Evolutionary conservation across 2,329 filamentous ascomycete genomes (phyloP), one percentile per base, ranked within the genome.

Genomic region (Fusarium citri): DNA sequence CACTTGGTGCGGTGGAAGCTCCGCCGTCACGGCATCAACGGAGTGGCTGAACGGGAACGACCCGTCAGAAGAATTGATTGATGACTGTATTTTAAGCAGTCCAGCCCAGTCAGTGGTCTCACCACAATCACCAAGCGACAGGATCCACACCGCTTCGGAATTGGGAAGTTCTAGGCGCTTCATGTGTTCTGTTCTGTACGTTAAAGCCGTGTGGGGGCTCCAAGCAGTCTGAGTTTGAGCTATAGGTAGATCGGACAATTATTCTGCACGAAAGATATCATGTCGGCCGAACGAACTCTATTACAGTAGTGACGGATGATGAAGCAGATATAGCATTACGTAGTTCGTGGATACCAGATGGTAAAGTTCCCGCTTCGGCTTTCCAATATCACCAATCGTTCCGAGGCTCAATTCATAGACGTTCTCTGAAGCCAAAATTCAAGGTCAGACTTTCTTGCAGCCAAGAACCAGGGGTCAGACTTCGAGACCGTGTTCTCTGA

Each of bases 401-500:
- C 30, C 23, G 41, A 41, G 31, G 25, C 31, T 50, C 22, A 46
- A 54, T 40, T 23, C 30, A 25, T 25, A 41, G 54, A 46, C 59
- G 34, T 47, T 34, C 43, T 70, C 37, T 49, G 22, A 55, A 28
- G 46, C 25, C 67, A 59, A 53, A 60, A 40, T 48, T 46, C 58
- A 70, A 68, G 43, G 41, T 58, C 63, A 68, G 71, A 59, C 40
- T 55, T 50, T 49, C 43, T 40, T 31, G 34, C 43, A 59, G 65
- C 59, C 71, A 66, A 69, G 71, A 26, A 51, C 55, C 55, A 51
- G 55, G 55, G 55, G 51, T 53, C 37, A 66, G 18, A 57, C 54
- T 43, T 63, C 59, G 56, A 72, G 65, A 67, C 69, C 54, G 23
- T 62, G 60, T 69, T 62, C 54, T 66, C 60, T 71, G 59, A 68